Evolutionary conservation across 129 eudicot species (phyloP), one percentile per base, ranked within the genome.

Genomic region (Mikania micrantha): DNA sequence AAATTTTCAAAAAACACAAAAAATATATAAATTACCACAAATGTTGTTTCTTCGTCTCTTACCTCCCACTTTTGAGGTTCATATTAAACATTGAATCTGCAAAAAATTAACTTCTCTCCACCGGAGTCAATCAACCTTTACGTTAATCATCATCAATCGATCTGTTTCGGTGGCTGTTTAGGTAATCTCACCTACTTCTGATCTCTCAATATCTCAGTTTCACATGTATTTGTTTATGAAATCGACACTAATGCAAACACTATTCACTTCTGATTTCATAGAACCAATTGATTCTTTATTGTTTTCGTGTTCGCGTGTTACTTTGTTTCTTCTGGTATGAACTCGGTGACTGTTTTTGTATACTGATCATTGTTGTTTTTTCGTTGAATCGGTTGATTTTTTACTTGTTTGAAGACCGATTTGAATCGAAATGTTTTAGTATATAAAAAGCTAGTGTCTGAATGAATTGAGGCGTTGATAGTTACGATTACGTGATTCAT

Each of bases 111-210:
- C 28, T 47, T 67, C 29, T 34, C 73, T 10, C 74, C 38, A 52
- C 74, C 63, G 20, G 22, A 20, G 28, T 56, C n/a, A 9, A 20
- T 34, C 48, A 67, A 36, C 38, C 53, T 36, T 21, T 53, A 52
- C 57, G 60, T 62, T 53, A 69, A 69, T 53, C 61, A 49, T 52
- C 64, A 53, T 69, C 65, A 54, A 54, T 69, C 54, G 61, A 17
- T 69, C 54, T 32, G 4, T 56, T 22, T 54, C 41, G 9, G 54
- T 19, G 54, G 54, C 38, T 24, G 8, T 54, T 40, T 13, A 12
- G 4, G 1, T 15, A 42, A 42, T 47, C 12, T 13, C 50, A 42
- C 16, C 7, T 13, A 13, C 7, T 9, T 40, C n/a, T 0, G 9
- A 3, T 54, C 65, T 54, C 19, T n/a, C 27, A 42, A 65, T 19